Evolutionary conservation across 2,329 filamentous ascomycete species (phyloP).

Genomic region (Aureobasidium sp.): DNA sequence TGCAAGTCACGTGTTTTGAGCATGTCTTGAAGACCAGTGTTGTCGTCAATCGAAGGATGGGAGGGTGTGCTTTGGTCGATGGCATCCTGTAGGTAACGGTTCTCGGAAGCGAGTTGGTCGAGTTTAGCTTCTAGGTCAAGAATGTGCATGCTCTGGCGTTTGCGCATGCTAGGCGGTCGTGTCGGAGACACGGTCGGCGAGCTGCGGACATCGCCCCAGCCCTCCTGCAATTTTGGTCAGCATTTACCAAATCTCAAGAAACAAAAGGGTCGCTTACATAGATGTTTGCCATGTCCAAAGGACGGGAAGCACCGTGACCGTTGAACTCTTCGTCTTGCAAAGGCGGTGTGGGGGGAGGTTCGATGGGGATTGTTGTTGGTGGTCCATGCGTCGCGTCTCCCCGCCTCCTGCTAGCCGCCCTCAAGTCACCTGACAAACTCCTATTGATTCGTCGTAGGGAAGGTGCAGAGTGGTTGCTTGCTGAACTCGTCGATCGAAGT

Average conservation of each 20-base stretch:
- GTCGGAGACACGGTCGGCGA: conserved; percentile 80
- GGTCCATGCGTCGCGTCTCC: conserved; percentile 31
- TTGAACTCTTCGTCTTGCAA: conserved; percentile 51
- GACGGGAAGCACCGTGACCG: conserved; percentile 60
- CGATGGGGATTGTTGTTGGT: conserved; percentile 29
- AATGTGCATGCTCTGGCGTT: conserved; percentile 95
- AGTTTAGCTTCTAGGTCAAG: conserved; percentile 76
- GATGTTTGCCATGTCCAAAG: conserved; percentile 83
- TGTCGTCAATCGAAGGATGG: conserved; percentile 43
- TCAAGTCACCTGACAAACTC: conserved; percentile 65
- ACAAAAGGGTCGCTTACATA: conserved; percentile 58
- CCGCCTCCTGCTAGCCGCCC: conserved; percentile 53
- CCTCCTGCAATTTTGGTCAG: conserved; percentile 56
- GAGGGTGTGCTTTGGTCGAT: conserved; percentile 31
- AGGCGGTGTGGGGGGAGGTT: conserved; percentile 40
- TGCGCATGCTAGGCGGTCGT: conserved; percentile 88
- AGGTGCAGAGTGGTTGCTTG: conserved; percentile 51
- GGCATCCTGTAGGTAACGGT: conserved; percentile 66
- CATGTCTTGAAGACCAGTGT: conserved; percentile 39
- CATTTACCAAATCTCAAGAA: conserved; percentile 14
- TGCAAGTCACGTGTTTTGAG: conserved; percentile 58
- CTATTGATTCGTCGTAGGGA: conserved; percentile 61
- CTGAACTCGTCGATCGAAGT: conserved; percentile 53
- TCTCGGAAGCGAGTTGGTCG: conserved; percentile 78
- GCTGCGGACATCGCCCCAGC: conserved; percentile 80